Base-by-base conservation (phyloP, 2,329 filamentous ascomycete species). In the Aspergillus sp. region DNA sequence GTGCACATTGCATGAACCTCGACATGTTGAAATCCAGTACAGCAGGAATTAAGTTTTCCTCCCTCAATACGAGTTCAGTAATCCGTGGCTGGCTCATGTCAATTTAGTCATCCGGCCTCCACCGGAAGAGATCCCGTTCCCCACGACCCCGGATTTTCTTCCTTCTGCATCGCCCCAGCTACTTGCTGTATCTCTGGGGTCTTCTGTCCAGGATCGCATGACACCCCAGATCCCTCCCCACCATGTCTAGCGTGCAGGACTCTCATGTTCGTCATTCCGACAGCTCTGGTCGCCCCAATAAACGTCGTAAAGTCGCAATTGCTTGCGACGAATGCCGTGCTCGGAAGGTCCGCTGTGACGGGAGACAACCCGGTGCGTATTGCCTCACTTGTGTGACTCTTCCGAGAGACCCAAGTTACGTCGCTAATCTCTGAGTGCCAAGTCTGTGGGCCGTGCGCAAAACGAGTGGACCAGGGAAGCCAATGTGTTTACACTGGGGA, bases 401-500 rank as follows among this genome's bases (percentile, higher is more conserved):
- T 61, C 54, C 25, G 43, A 49, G 13, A 12, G 8, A 15, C 15
- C 17, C 43, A 19, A 4, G 15, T 15, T 25, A n/a, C 17, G 17
- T 55, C 19, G 41, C 59, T 67, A 41, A 67, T 43, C 3, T 23
- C 12, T 12, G 9, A 23, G 6, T 10, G 5, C 23, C 2, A 30
- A 74, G 72, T 71, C 7, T 75, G 72, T 67, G 69, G 70, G 15
- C 71, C 70, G 19, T 76, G 73, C 55, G 58, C 57, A 17, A 71
- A 64, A 32, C 64, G 65, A 19, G 50, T 59, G 3, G 65, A 70
- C 15, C 58, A 48, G 17, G 64, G 63, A 0, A 54, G 38, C 2
- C 60, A 57, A 12, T 76, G 72, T 50, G 63, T 65, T 6, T 75
- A 72, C 41, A 70, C 69, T 1, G 67, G 70, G 4, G 71, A 72